These are phyloP conservation scores for Mycena metata DNA, from an alignment of 768 basidiomycete genomes.

Conservation along the genomic window DNA sequence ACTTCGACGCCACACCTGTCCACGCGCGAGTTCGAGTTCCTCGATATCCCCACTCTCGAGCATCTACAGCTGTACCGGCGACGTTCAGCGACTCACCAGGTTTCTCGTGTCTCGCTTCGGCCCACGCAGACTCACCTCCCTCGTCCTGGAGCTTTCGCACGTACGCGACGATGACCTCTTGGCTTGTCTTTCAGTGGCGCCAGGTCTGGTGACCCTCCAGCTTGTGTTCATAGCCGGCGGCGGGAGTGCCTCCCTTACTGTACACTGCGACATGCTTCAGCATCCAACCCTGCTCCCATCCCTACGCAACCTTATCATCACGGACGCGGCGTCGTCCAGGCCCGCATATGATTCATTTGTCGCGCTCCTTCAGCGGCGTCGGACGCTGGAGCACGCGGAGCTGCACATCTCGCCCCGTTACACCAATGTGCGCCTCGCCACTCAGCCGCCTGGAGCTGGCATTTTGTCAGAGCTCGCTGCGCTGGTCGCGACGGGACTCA, in stretches of 20 bases:
- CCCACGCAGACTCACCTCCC: too few relatives aligned
- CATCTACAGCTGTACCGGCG: background rate
- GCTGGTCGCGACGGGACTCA: background rate
- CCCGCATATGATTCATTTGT: background rate
- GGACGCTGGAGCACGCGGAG: background rate
- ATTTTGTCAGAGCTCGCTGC: background rate
- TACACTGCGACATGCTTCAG: background rate
- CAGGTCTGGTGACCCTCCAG: background rate
- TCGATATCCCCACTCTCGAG: background rate
- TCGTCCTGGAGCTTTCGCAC: background rate
- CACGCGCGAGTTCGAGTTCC: background rate
- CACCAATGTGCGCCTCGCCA: background rate
- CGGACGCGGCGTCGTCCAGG: background rate
- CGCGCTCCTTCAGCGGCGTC: background rate
- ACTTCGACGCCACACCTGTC: background rate
- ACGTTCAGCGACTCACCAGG: background rate
- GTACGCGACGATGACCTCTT: background rate
- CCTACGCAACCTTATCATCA: background rate
- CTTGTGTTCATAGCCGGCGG: background rate
- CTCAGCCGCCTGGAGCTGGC: background rate
- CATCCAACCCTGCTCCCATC: background rate
- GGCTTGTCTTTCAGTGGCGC: background rate
- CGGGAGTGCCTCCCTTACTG: background rate
- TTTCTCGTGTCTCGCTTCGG: background rate
- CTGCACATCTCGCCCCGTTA: background rate